Conservation (phyloP, 306 rosid species). For the Morella rubra region DNA sequence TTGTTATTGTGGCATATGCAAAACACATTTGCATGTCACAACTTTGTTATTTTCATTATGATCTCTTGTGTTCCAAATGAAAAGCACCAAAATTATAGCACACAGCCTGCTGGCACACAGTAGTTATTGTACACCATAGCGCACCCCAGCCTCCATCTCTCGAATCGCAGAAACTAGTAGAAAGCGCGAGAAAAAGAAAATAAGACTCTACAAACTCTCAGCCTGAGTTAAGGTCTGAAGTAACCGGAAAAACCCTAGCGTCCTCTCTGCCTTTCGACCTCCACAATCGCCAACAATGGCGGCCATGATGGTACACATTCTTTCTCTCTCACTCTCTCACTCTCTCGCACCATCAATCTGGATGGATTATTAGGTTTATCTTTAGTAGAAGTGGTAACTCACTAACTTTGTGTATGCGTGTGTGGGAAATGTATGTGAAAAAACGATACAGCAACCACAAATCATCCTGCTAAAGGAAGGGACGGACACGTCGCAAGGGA, state of each 20-base stretch:
- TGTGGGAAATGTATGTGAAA: conserved; percentile 28
- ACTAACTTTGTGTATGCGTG: conserved; percentile 17
- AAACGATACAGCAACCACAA: conserved; percentile 86
- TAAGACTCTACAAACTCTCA: conserved; percentile 8
- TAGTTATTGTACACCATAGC: background rate
- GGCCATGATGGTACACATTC: conserved; percentile 70
- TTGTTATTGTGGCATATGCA: no score
- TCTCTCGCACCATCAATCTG: background rate
- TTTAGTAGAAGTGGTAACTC: background rate
- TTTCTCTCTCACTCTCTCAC: conserved; percentile 15
- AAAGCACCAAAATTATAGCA: no score
- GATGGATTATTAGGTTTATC: background rate
- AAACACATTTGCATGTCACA: no score
- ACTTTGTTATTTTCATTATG: no score
- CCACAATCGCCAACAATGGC: conserved; percentile 57
- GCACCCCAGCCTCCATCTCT: background rate
- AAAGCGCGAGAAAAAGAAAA: conserved; percentile 6
- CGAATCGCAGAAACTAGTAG: background rate
- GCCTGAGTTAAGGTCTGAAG: background rate
- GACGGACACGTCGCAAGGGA: conserved; percentile 95
- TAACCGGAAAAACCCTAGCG: conserved; percentile 47
- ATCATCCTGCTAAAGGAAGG: conserved; percentile 95
- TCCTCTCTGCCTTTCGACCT: background rate
- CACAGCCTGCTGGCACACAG: background rate
- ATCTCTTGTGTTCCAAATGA: no score